These are phyloP conservation scores for Arthrobotrys conoides DNA, from an alignment of 2,329 filamentous ascomycete species.

Conservation along the genomic window DNA sequence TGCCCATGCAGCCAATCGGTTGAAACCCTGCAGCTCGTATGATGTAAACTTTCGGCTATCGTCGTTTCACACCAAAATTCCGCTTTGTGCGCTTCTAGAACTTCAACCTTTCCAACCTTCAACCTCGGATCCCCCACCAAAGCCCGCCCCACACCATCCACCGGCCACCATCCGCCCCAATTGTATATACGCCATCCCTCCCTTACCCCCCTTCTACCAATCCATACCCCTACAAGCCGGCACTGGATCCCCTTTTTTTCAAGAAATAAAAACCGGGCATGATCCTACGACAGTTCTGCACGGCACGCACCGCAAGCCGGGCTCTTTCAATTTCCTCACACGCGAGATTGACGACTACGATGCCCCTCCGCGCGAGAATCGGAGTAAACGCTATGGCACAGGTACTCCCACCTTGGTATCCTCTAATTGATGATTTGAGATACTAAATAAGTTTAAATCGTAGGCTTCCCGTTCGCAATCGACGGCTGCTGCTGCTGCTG, in stretches of 20 bases:
- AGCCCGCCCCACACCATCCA: constrained; percentile 23
- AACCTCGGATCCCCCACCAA: constrained; percentile 54
- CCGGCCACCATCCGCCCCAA: constrained; percentile 14
- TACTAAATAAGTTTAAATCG: neutral
- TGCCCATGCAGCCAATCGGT: constrained; percentile 40
- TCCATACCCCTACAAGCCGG: constrained; percentile 17
- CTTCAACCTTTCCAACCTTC: constrained; percentile 50
- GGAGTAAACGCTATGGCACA: constrained; percentile 43
- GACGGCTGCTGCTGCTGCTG: constrained; percentile 66
- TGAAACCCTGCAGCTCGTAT: constrained; percentile 40
- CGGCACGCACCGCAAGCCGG: constrained; percentile 52
- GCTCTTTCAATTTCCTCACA: constrained; percentile 43
- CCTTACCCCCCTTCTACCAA: neutral
- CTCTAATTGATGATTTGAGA: neutral
- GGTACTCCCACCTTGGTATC: constrained; percentile 2
- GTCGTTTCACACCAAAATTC: constrained; percentile 32
- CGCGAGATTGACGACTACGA: constrained; percentile 31
- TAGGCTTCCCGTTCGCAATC: constrained; percentile 41
- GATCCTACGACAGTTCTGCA: constrained; percentile 57
- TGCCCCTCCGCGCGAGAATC: constrained; percentile 53
- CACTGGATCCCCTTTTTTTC: constrained; percentile 26
- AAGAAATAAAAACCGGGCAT: constrained; percentile 42
- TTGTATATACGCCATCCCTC: constrained; percentile 20
- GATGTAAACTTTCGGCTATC: constrained; percentile 55
- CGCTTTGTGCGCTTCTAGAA: constrained; percentile 12